Evolutionary conservation across 768 basidiomycete species (phyloP).

Genomic region (Dioszegia aurantiaca): DNA sequence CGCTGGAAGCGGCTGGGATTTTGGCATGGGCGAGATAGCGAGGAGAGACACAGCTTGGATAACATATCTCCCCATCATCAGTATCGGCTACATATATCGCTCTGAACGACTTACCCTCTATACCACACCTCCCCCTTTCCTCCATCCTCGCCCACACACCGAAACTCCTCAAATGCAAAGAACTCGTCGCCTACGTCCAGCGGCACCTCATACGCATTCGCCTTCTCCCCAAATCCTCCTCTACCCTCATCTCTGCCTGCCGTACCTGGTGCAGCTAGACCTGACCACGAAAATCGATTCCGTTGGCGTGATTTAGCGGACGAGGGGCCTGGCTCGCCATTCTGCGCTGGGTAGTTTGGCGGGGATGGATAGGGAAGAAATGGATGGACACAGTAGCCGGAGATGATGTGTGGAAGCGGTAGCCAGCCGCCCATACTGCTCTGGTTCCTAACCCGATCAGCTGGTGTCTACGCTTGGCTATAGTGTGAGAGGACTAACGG

Average conservation of each 20-base stretch:
- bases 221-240: slow-evolving; percentile 15
- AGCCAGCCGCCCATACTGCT: slow-evolving; percentile 56
- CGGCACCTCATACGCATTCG: slow-evolving; percentile 51
- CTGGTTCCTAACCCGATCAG: neutral
- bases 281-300: slow-evolving; percentile 14
- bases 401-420: slow-evolving; percentile 71
- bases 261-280: neutral
- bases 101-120: slow-evolving; percentile 68
- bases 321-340: slow-evolving; percentile 19
- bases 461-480: neutral
- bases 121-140: slow-evolving; percentile 73
- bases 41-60: slow-evolving; percentile 54
- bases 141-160: slow-evolving; percentile 64
- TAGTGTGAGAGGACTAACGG: neutral
- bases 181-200: slow-evolving; percentile 95
- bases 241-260: neutral
- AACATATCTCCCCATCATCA: slow-evolving; percentile 63
- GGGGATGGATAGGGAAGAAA: slow-evolving; percentile 53
- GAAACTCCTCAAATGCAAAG: slow-evolving; percentile 93
- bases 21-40: slow-evolving; percentile 17
- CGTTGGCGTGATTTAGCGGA: slow-evolving; percentile 14
- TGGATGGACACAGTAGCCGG: slow-evolving; percentile 86
- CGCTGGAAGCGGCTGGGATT: slow-evolving; percentile 59
- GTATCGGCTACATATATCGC: neutral
- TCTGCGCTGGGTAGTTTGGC: slow-evolving; percentile 57